These are phyloP conservation scores for Beta vulgaris DNA, from an alignment of 148 eudicot genomes.

Conservation along the genomic window DNA sequence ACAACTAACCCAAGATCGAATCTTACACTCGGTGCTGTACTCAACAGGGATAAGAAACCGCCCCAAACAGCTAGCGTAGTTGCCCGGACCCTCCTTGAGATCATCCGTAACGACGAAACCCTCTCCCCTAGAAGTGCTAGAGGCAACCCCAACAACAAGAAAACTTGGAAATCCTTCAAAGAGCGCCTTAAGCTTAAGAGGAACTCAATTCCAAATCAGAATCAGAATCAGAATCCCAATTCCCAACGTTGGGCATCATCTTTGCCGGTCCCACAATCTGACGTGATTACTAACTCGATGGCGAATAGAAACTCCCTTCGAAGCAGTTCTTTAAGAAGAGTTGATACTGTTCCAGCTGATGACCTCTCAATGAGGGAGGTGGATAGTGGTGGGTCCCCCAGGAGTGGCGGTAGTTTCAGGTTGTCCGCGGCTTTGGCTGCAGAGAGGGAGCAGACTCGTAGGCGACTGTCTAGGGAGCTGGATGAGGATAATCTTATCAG, in stretches of 20 bases:
- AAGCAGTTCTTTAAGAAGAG: conserved; percentile 21
- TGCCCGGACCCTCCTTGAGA: conserved; percentile 45
- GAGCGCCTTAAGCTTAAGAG: conserved; percentile 33
- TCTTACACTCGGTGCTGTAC: conserved; percentile 41
- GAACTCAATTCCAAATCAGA: conserved; percentile 5
- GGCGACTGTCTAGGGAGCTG: conserved; percentile 33
- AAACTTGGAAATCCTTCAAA: conserved; percentile 40
- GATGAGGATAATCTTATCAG: conserved; percentile 18
- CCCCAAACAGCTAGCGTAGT: conserved; percentile 16
- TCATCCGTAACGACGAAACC: conserved; percentile 44
- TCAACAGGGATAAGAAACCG: conserved; percentile 31
- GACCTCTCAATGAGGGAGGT: conserved; percentile 27
- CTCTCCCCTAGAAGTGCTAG: conserved; percentile 12
- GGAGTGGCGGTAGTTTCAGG: conserved; percentile 40
- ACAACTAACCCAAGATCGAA: conserved; percentile 14
- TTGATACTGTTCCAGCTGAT: conserved; percentile 30
- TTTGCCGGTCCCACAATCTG: conserved; percentile 11
- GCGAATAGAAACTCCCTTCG: conserved; percentile 28
- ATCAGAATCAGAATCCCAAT: conserved; percentile 17
- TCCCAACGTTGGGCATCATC: conserved; percentile 22
- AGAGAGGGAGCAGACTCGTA: conserved; percentile 46
- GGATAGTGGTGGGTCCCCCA: conserved; percentile 33
- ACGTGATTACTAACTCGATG: conserved; percentile 11
- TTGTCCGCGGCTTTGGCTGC: conserved; percentile 43
- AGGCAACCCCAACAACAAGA: conserved; percentile 22